Base-by-base conservation (phyloP, 352 stramenopile genomes). In the Pythium biforme region DNA sequence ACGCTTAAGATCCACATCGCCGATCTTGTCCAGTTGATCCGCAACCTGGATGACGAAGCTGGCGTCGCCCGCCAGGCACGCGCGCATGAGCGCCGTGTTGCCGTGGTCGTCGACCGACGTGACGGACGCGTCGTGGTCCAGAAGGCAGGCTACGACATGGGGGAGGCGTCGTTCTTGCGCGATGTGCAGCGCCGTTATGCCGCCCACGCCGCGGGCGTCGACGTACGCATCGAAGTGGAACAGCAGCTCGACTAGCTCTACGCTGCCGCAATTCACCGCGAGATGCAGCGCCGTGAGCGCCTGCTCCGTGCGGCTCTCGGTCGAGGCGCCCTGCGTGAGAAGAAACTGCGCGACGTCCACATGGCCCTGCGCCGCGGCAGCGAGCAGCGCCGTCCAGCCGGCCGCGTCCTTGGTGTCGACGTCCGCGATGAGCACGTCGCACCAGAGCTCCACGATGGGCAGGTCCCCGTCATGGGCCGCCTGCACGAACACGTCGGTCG, bases 381-480 rank as follows among this genome's bases (percentile, higher is more conserved):
- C 15, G 19, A 55, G 49, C 49, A 55, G 49, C 29, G 49, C 49
- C 19, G 49, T 55, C 49, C 27, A 55, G 9, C 49, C 26, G 12
- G 11, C 25, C 2, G 19, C 40, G 4, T 17, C 19, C 4, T 17
- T 4, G 7, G 19, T 10, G 20, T 39, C 53, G 49, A 55, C 14
- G 10, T 41, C 27, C 27, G 1, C 8, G 15, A 45, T 11, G 0
- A n/a, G n/a, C n/a, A n/a, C n/a, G n/a, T n/a, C n/a, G n/a, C n/a
- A n/a, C n/a, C n/a, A n/a, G n/a, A n/a, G n/a, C n/a, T n/a, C n/a
- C n/a, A n/a, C n/a, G n/a, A n/a, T n/a, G n/a, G n/a, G n/a, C n/a
- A n/a, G n/a, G n/a, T n/a, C n/a, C n/a, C n/a, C n/a, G n/a, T n/a
- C n/a, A n/a, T n/a, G n/a, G n/a, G n/a, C n/a, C n/a, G n/a, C n/a